Evolutionary conservation across 306 rosid species (phyloP).

Genomic region (Luffa acutangula): DNA sequence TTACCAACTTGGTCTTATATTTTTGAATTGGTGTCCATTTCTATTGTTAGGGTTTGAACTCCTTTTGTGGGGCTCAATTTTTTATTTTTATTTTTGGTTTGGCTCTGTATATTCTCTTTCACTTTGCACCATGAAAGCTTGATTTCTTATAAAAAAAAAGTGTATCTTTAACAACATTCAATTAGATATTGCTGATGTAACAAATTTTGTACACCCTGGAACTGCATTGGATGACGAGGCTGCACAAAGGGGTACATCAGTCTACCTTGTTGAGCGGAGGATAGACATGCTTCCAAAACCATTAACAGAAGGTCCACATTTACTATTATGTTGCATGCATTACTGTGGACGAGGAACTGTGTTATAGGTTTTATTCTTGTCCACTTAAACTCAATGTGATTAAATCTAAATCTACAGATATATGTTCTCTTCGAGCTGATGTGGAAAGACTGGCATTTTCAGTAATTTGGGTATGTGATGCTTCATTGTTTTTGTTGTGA

Average conservation of each 20-base stretch:
- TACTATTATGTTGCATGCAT: neutral
- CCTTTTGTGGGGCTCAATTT: neutral
- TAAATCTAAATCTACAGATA: constrained; percentile 40
- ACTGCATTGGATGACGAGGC: constrained; percentile 92
- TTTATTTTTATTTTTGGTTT: neutral
- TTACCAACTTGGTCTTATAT: neutral
- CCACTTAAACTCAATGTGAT: constrained; percentile 8
- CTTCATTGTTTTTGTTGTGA: neutral
- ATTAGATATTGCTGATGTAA: constrained; percentile 95
- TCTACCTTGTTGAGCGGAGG: constrained; percentile 90
- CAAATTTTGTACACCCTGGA: constrained; percentile 83
- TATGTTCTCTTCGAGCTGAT: constrained; percentile 95
- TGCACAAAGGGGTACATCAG: constrained; percentile 93
- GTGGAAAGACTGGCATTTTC: constrained; percentile 98
- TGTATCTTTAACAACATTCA: constrained; percentile 39
- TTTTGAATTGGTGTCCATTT: neutral
- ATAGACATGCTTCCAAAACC: constrained; percentile 99
- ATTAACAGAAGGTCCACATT: constrained; percentile 69
- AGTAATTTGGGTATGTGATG: constrained; percentile 75
- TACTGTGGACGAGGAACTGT: neutral
- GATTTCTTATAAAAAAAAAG: neutral
- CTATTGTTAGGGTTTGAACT: too few relatives aligned
- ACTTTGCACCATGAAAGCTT: neutral
- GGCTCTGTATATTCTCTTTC: neutral
- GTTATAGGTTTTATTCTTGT: neutral